Conservation (phyloP, 1,284 basidiomycete species). For the Moesziomyces sp. region DNA sequence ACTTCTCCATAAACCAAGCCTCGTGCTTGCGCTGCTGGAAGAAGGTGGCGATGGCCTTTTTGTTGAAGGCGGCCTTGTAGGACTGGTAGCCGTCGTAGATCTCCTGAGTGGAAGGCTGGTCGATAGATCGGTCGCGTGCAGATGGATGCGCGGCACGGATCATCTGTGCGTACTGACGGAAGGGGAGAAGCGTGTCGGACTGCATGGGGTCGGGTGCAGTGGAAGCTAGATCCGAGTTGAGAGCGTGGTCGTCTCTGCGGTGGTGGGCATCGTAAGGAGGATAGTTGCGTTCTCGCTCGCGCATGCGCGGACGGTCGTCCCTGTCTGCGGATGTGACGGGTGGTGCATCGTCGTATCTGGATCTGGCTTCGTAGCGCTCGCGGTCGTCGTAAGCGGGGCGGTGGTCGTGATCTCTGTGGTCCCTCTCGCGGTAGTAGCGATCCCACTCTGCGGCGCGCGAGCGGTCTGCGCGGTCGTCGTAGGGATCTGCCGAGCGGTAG, state of each 20-base stretch:
- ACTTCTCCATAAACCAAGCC: conserved; percentile 64
- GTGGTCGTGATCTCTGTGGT: conserved; percentile 29
- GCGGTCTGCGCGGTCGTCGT: conserved; percentile 39
- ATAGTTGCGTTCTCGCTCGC: conserved; percentile 25
- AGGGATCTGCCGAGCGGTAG: conserved; percentile 30
- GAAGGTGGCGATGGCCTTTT: conserved; percentile 51
- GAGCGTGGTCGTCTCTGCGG: conserved; percentile 22
- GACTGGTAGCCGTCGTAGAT: conserved; percentile 59
- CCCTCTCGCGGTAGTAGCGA: conserved; percentile 44
- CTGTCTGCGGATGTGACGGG: conserved; percentile 12
- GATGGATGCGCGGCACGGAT: conserved; percentile 46
- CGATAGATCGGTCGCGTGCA: conserved; percentile 42
- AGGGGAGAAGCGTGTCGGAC: conserved; percentile 46
- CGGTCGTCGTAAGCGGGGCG: conserved; percentile 30
- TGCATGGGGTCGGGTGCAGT: conserved; percentile 46
- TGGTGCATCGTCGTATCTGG: conserved; percentile 31
- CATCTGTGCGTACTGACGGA: conserved; percentile 54
- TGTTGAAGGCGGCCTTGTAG: conserved; percentile 55
- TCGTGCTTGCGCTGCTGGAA: conserved; percentile 54
- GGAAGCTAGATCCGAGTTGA: conserved; percentile 6
- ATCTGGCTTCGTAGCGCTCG: conserved; percentile 38
- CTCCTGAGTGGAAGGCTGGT: conserved; percentile 45
- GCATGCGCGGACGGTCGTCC: conserved; percentile 24
- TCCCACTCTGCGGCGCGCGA: conserved; percentile 41
- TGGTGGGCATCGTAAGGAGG: conserved; percentile 25